These are phyloP conservation scores for Xylaria longipes DNA, from an alignment of 495 filamentous ascomycete genomes.

Conservation along the genomic window DNA sequence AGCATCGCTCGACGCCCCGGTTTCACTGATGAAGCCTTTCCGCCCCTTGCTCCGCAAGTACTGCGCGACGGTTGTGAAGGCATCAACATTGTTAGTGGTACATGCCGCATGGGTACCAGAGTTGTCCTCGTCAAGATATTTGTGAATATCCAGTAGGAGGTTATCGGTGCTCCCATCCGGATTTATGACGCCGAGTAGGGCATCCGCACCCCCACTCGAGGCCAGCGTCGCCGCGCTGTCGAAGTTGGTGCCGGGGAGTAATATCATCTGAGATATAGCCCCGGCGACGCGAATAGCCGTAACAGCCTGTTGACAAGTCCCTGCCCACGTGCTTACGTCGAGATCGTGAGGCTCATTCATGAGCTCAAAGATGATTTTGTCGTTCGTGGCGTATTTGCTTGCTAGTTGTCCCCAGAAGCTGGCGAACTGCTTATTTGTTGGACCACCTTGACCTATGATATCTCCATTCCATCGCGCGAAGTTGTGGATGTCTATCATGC, in stretches of 20 bases:
- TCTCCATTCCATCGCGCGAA: conserved; percentile 64
- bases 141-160: conserved; percentile 60
- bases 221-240: conserved; percentile 55
- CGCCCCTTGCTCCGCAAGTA: conserved; percentile 58
- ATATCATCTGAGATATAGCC: conserved; percentile 60
- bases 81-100: conserved; percentile 57
- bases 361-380: conserved; percentile 63
- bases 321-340: conserved; percentile 56
- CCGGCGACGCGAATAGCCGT: conserved; percentile 65
- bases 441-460: conserved; percentile 65
- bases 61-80: conserved; percentile 54
- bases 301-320: conserved; percentile 61
- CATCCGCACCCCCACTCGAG: conserved; percentile 49
- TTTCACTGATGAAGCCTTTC: conserved; percentile 61
- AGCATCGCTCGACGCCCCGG: conserved; percentile 51
- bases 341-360: conserved; percentile 69
- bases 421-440: conserved; percentile 62
- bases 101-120: conserved; percentile 60
- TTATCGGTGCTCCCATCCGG: conserved; percentile 58
- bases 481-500: conserved; percentile 63
- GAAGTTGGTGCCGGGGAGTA: conserved; percentile 56
- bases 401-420: conserved; percentile 64
- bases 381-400: conserved; percentile 54
- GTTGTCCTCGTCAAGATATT: conserved; percentile 64
- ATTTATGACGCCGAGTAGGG: conserved; percentile 60